Evolutionary conservation across 345 rosid genomes (phyloP).

Genomic region (Lepidium sativum): DNA sequence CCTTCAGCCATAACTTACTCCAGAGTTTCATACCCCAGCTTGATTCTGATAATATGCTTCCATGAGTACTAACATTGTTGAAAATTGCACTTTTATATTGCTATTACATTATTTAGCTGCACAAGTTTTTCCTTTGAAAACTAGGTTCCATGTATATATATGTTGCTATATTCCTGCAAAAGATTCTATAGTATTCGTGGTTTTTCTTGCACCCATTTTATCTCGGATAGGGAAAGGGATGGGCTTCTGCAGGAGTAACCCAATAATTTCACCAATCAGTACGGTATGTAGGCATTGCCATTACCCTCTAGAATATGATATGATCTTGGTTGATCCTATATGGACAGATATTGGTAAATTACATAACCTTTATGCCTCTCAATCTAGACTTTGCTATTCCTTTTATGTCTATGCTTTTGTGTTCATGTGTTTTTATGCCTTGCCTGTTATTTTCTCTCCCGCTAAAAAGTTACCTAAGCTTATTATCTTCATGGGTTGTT

Average conservation of each 20-base stretch:
- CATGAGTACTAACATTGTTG: neutral
- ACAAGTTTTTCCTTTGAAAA: neutral
- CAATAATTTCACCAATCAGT: slow-evolving; percentile 71
- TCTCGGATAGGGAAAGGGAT: slow-evolving; percentile 92
- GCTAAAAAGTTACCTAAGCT: slow-evolving; percentile 15
- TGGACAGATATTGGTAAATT: slow-evolving; percentile 32
- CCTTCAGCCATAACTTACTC: neutral
- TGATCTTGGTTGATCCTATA: slow-evolving; percentile 43
- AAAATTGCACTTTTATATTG: neutral
- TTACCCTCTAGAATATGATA: slow-evolving; percentile 46
- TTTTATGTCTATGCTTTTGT: slow-evolving; percentile 20
- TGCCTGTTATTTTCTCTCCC: neutral
- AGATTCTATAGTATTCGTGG: slow-evolving; percentile 44
- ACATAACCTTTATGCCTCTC: slow-evolving; percentile 30
- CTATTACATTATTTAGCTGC: slow-evolving; percentile 3
- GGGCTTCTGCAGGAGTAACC: slow-evolving; percentile 99
- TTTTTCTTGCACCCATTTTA: slow-evolving; percentile 66
- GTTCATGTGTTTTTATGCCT: slow-evolving; percentile 16
- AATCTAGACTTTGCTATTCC: slow-evolving; percentile 17
- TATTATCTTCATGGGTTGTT: slow-evolving; percentile 26
- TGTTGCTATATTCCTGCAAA: slow-evolving; percentile 28
- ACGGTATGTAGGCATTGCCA: slow-evolving; percentile 97
- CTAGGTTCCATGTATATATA: slow-evolving; percentile 16
- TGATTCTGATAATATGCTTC: neutral
- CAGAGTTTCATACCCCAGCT: neutral